Percentiles rank a stretch among this genome's conserved stretches.
Evolutionary conservation across 1,284 basidiomycete species (phyloP).

Genomic region (Exsudoporus floridanus): DNA sequence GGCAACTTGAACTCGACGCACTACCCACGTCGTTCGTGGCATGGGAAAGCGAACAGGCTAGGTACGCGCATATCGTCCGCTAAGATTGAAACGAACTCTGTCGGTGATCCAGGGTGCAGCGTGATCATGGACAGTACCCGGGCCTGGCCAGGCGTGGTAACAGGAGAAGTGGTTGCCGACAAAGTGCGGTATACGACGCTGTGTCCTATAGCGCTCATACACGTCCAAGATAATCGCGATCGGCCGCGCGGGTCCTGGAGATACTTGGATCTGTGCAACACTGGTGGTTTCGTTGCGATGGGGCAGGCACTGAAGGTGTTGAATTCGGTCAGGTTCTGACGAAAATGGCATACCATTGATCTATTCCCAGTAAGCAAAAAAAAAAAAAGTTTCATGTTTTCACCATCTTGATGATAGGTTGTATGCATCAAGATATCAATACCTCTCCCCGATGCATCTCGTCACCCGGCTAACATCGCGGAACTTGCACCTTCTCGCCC

Average conservation of each 20-base stretch:
- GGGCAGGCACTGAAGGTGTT: constrained; percentile 92
- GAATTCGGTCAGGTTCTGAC: constrained; percentile 87
- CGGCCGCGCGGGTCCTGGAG: constrained; percentile 66
- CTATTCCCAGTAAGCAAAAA: constrained; percentile 75
- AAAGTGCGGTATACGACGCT: background rate
- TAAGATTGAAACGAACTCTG: no score
- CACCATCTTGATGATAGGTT: background rate
- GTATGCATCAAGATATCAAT: constrained; percentile 64
- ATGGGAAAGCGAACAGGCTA: no score
- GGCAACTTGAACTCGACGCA: background rate
- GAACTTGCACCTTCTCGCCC: constrained; percentile 87
- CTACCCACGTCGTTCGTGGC: background rate
- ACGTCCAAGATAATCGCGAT: constrained; percentile 78
- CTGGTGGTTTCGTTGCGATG: constrained; percentile 88
- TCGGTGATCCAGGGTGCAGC: no score
- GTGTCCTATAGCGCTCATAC: constrained; percentile 76
- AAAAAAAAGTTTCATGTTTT: background rate
- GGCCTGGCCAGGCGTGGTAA: no score
- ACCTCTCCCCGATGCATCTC: constrained; percentile 75
- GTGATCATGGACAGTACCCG: no score
- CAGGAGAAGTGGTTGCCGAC: no score
- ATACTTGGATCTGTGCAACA: constrained; percentile 91
- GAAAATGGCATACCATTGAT: constrained; percentile 94
- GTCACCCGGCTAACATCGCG: constrained; percentile 83
- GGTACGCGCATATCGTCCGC: no score